Evolutionary conservation across 768 basidiomycete genomes (phyloP), one percentile per base, ranked within the genome.

Genomic region (Boletus eberwhitei): DNA sequence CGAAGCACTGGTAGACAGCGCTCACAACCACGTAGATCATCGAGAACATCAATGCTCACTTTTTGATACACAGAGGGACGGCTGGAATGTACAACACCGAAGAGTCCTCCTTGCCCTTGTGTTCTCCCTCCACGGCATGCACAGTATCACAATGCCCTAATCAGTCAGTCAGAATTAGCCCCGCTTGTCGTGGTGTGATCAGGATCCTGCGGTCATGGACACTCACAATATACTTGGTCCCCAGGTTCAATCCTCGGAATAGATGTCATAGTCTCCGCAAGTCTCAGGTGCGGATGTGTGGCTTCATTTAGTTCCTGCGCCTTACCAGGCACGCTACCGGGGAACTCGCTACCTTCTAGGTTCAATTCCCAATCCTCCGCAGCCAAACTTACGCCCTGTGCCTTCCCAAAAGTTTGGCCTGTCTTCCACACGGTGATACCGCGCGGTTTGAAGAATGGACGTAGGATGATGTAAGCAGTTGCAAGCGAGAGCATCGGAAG

Each of bases 211-310:
- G 16, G 14, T 21, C 4, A 26, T 40, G n/a, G 26, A 38, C 39
- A 19, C 37, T 66, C 70, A 82, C 81, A 83, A 51, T 81, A 81
- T 16, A 84, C 83, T 59, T 85, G 81, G 66, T 87, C 82, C 0
- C 85, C 85, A 4, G 85, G 84, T 40, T 80, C 70, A 2, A 88
- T 83, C 17, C 53, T 69, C 0, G 86, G 84, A 39, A 86, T 72
- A 9, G 79, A 77, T 9, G 79, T 70, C 84, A 87, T 86, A 1
- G 79, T 83, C 59, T 74, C 62, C 6, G 67, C 73, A 19, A 88
- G 72, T 51, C 71, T 65, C n/a, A 88, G 63, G 67, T 88, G 85
- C 0, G 87, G 87, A 59, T 88, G 86, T 0, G 81, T 82, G 32
- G 51, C 62, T 24, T 78, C 75, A 39, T 74, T 81, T 31, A 85